These are phyloP conservation scores for Fraxinus floribunda DNA, from an alignment of 305 asterid genomes.

Conservation along the genomic window DNA sequence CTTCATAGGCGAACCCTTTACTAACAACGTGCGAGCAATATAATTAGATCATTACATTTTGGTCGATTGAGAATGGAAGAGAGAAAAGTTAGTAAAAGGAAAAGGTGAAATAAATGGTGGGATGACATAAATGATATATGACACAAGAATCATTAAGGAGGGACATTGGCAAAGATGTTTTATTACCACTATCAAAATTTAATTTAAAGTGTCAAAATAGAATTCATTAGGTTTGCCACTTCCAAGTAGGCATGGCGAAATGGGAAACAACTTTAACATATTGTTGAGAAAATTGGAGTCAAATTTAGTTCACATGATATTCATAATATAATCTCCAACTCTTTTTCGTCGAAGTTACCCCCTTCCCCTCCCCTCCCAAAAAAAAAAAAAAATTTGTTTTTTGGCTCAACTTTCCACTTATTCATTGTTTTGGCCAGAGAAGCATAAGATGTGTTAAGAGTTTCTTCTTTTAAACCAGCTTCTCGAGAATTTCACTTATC, in stretches of 20 bases:
- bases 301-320: neutral
- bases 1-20: too few species aligned
- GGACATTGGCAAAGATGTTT: neutral
- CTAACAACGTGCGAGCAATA: neutral
- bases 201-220: constrained; percentile 7
- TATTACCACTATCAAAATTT: neutral
- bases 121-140: neutral
- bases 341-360: neutral
- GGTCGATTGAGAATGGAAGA: neutral
- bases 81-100: neutral
- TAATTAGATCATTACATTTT: too few species aligned
- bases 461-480: neutral
- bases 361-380: too few species aligned
- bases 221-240: constrained; percentile 44
- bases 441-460: neutral
- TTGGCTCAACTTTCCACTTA: neutral
- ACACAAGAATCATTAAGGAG: neutral
- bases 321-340: neutral
- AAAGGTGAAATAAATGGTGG: neutral
- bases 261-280: constrained; percentile 29
- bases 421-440: neutral
- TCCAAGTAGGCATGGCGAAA: constrained; percentile 20
- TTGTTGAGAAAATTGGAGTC: constrained; percentile 8
- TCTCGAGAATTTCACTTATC: neutral
- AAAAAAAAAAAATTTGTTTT: too few species aligned